phyloP scores from a whole-genome alignment of 768 basidiomycete genomes.

The Auricularia sp. region DNA sequence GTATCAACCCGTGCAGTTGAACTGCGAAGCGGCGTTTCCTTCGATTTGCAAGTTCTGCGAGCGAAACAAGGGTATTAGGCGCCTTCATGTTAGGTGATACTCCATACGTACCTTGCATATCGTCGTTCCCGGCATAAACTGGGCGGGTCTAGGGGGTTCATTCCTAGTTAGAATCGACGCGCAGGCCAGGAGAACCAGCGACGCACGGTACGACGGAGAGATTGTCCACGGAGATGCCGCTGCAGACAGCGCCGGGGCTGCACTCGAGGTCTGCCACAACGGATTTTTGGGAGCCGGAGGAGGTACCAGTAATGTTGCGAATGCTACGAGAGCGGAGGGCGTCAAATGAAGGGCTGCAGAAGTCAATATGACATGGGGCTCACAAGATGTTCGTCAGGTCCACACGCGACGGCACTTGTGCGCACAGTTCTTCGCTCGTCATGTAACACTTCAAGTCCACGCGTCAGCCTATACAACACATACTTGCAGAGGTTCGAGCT shows the following conservation, averaged over 20 bases:
- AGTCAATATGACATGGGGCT: conserved; percentile 24
- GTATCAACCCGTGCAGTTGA: background rate
- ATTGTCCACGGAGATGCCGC: conserved; percentile 22
- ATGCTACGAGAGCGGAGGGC: conserved; percentile 12
- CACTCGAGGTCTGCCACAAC: conserved; percentile 46
- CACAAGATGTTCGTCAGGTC: conserved; percentile 45
- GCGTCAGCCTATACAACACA: background rate
- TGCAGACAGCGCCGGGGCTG: conserved; percentile 2
- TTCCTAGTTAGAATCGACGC: background rate
- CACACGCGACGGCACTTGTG: background rate
- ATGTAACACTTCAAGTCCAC: conserved; percentile 11
- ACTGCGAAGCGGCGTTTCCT: background rate
- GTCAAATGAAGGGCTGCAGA: no score
- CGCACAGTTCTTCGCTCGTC: conserved; percentile 9
- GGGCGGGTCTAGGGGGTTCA: background rate
- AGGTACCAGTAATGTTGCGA: conserved; percentile 43
- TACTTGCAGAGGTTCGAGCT: conserved; percentile 23
- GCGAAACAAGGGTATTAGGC: background rate
- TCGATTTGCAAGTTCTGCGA: background rate
- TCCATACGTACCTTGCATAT: background rate
- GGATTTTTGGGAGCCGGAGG: conserved; percentile 32
- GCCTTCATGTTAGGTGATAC: background rate
- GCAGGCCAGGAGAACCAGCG: background rate
- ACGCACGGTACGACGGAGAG: background rate
- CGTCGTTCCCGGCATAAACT: background rate